A percentile compares a stretch with the other conserved stretches of the same genome.
These are phyloP conservation scores for Colletotrichum acutatum DNA, from an alignment of 2,329 filamentous ascomycete genomes.

Conservation along the genomic window DNA sequence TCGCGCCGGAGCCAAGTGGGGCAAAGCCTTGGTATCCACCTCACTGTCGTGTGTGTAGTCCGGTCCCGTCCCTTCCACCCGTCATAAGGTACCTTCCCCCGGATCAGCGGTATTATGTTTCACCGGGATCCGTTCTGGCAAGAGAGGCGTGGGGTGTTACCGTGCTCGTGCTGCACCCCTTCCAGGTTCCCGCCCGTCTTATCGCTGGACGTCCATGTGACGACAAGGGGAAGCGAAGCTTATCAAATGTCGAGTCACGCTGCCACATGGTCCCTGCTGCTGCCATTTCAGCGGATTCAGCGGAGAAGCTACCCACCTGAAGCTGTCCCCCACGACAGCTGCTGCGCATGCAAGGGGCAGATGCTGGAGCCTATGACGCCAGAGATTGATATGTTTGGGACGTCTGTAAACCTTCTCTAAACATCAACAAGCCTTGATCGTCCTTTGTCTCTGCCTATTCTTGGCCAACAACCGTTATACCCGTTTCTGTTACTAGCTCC, in stretches of 20 bases:
- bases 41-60: conserved; percentile 1
- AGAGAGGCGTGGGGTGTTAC: conserved; percentile 7
- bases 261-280: conserved; percentile 35
- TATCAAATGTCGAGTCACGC: conserved; percentile 30
- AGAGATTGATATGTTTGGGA: conserved; percentile 10
- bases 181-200: conserved; percentile 10
- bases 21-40: neutral
- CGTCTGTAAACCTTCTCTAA: conserved; percentile 17
- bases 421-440: neutral
- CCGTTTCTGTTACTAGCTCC: conserved; percentile 12
- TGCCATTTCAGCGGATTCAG: conserved; percentile 22
- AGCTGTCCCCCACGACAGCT: conserved; percentile 24
- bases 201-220: conserved; percentile 32
- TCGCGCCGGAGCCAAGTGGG: conserved; percentile 30
- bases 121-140: neutral
- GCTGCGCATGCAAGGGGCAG: conserved; percentile 30
- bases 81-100: neutral
- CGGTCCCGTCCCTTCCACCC: no score
- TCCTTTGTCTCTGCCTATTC: conserved; percentile 26
- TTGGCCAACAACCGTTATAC: conserved; percentile 25
- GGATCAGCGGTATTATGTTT: conserved; percentile 23
- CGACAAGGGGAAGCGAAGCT: conserved; percentile 28
- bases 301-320: conserved; percentile 22
- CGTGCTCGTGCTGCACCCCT: neutral
- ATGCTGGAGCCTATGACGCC: conserved; percentile 34